Evolutionary conservation across 2,329 filamentous ascomycete species (phyloP), one percentile per base, ranked within the genome.

Genomic region (Monilinia vaccinii-corymbosi): DNA sequence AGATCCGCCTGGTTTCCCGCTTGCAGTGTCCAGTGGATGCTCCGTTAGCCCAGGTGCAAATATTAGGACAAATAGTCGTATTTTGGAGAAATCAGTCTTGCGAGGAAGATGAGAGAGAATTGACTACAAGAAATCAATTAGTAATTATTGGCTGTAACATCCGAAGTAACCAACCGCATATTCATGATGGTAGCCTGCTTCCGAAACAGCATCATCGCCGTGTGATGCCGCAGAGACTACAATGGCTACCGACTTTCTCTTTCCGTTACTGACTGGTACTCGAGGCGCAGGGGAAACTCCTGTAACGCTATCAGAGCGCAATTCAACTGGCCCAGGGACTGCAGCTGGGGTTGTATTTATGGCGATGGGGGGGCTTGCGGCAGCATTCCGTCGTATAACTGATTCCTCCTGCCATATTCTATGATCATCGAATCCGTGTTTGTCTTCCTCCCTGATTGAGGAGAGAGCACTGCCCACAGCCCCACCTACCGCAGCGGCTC

Each of bases 321-420:
- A 52, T 36, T 69, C 67, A 48, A 67, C 69, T 16, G 58, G 61
- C 50, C 61, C 58, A 40, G 61, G 34, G 28, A 53, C 53, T 3
- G 63, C 47, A 46, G 64, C 60, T 70, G 72, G 51, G 7, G 34
- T 31, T 71, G 73, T 51, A 72, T 71, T 60, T 21, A 58, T 51
- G 7, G 63, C 47, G 49, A 64, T 61, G 5, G 56, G 56, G 71
- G 73, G 56, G 72, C 72, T 60, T n/a, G 56, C 46, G 69, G 74
- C 60, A 74, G 75, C 66, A 58, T 79, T 76, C 66, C 77, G 77
- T 70, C 87, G 84, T 52, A 87, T 81, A 67, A 89, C 87, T 25
- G 87, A 89, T 75, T 97, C 92, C 73, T 97, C 91, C 16, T 88
- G 91, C 93, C 93, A 97, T 56, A 90, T 85, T 71, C 90, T 88